Percentiles rank a stretch among this genome's conserved stretches.
Conservation (phyloP, 306 rosid genomes). For the Cicer pinnatifidum region DNA sequence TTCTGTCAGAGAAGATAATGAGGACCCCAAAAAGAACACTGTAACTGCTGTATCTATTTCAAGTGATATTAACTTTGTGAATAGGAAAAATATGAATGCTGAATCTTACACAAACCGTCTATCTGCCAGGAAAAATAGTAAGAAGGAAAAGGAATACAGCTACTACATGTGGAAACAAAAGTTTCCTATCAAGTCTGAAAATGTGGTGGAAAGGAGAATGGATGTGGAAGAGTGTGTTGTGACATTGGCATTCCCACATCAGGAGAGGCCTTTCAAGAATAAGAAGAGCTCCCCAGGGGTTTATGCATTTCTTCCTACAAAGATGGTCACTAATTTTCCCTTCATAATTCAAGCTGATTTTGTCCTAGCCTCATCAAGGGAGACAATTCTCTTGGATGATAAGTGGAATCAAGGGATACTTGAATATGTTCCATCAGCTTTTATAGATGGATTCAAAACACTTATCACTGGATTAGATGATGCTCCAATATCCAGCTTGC, state of each 20-base stretch:
- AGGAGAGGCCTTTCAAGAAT: constrained; percentile 57
- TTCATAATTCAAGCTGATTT: constrained; percentile 84
- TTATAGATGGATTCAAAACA: constrained; percentile 59
- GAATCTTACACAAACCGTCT: constrained; percentile 71
- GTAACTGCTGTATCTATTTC: constrained; percentile 60
- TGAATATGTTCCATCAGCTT: constrained; percentile 66
- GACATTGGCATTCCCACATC: constrained; percentile 46
- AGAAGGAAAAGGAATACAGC: constrained; percentile 44
- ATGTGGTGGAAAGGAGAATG: constrained; percentile 29
- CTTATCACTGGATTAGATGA: constrained; percentile 45
- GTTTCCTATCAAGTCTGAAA: constrained; percentile 12
- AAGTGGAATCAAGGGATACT: constrained; percentile 84
- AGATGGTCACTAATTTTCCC: constrained; percentile 58
- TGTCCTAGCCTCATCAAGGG: constrained; percentile 73
- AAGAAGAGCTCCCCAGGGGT: constrained; percentile 54
- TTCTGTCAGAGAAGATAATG: constrained; percentile 61
- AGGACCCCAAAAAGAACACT: constrained; percentile 50
- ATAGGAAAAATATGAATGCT: constrained; percentile 68
- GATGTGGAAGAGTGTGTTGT: constrained; percentile 24
- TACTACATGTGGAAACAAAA: constrained; percentile 29
- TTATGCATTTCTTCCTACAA: constrained; percentile 71
- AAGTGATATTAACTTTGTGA: constrained; percentile 51
- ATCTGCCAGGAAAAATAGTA: constrained; percentile 48
- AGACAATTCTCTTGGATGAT: constrained; percentile 63
- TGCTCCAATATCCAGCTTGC: constrained; percentile 58